Percentiles rank a stretch among this genome's conserved stretches.
Evolutionary conservation across 768 basidiomycete species (phyloP).

Genomic region (Polyporus arcularius): DNA sequence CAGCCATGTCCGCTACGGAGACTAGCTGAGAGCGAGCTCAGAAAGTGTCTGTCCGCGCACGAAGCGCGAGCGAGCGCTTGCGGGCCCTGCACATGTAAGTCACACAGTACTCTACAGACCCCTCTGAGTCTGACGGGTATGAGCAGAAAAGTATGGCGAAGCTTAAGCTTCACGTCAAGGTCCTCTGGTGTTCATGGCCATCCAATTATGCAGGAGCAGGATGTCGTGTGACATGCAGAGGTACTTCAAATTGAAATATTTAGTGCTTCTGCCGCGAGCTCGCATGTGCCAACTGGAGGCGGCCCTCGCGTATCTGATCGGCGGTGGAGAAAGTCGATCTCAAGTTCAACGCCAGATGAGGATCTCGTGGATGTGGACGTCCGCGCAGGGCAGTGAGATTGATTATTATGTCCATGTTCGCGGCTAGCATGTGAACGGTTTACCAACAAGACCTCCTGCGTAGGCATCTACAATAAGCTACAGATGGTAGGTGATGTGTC

Average conservation of each 20-base stretch:
- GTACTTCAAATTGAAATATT: no score
- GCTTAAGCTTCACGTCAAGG: no score
- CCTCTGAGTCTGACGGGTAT: not conserved
- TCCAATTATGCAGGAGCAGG: no score
- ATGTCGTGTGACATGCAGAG: no score
- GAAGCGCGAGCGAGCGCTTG: not conserved
- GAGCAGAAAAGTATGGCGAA: no score
- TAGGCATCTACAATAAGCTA: constrained; percentile 53
- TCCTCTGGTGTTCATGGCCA: no score
- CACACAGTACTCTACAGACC: not conserved
- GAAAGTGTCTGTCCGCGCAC: not conserved
- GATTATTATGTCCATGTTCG: no score
- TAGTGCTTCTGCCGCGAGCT: no score
- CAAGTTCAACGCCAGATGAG: constrained; percentile 33
- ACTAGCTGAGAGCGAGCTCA: not conserved
- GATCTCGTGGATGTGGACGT: not conserved
- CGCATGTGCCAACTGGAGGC: not conserved
- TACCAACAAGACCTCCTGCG: constrained; percentile 40
- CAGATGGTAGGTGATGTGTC: constrained; percentile 2
- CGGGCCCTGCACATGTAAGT: not conserved
- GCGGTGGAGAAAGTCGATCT: constrained; percentile 50
- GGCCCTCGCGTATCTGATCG: constrained; percentile 27
- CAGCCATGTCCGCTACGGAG: no score
- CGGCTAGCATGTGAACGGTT: constrained; percentile 47
- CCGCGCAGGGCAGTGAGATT: no score